Evolutionary conservation across 2,329 filamentous ascomycete genomes (phyloP), one percentile per base, ranked within the genome.

Genomic region (Sarocladium oryzae): DNA sequence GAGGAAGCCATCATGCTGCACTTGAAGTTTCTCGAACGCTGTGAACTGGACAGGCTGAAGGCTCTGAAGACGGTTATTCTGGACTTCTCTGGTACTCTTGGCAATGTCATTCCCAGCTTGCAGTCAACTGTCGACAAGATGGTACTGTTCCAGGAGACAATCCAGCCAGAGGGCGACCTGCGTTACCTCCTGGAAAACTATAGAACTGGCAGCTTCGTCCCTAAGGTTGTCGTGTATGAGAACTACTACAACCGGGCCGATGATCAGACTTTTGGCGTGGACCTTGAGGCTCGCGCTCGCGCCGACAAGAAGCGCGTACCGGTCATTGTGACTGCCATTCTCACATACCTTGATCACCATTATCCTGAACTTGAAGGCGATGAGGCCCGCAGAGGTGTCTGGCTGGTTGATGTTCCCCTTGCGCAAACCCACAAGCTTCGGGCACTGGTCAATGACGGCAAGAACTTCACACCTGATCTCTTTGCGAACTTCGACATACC

Each of bases 181-280:
- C 82, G 93, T 56, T 99, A 97, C 67, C 79, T 99, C 54, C 77
- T 99, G 41, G 93, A 99, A 72, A 99, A 92, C 66, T 99, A 99
- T 70, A 86, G 91, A 56, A 99, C 93, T 6, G 93, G 93, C 56
- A 88, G 85, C 57, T 99, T 95, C 66, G 82, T 89, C 49, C 93
- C 93, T 8, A 91, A 82, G 61, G 92, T 97, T 24, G 84, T 90
- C 43, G 86, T 89, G 3, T 99, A 99, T 69, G 93, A 99, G 71
- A 99, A 97, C 68, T 99, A 99, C 72, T 99, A 99, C 75, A 96
- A 96, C 69, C 90, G 88, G 57, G 90, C 96, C 21, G 93, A 96
- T 66, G 91, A 96, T 64, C 91, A 97, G 77, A 96, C 89, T 1
- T 99, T 97, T 65, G 93, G 95, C 57, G 90, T 99, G 51, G 95